Percentiles rank a stretch among this genome's conserved stretches.
phyloP scores from a whole-genome alignment of 2,329 filamentous ascomycete genomes.

The Ceratocystis diversiconidia region DNA sequence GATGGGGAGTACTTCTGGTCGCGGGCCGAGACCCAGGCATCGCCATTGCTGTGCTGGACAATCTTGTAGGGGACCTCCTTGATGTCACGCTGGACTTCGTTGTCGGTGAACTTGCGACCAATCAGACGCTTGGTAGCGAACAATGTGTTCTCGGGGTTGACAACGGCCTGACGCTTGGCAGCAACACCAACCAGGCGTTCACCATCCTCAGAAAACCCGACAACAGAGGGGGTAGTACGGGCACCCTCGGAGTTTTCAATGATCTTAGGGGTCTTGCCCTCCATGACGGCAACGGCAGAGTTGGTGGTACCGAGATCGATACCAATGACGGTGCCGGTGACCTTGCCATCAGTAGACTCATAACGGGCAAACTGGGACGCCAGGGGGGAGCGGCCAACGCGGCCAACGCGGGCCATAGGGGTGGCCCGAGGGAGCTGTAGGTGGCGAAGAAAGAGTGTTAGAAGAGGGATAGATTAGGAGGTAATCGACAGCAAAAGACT shows the following conservation, averaged over 20 bases:
- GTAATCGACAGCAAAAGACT: constrained; percentile 27
- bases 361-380: constrained; percentile 62
- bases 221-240: constrained; percentile 83
- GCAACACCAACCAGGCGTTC: constrained; percentile 94
- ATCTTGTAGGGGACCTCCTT: constrained; percentile 99
- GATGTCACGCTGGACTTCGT: constrained; percentile 89
- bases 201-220: constrained; percentile 88
- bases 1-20: constrained; percentile 94
- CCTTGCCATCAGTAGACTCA: constrained; percentile 71
- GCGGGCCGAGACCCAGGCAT: constrained; percentile 88
- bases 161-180: constrained; percentile 93
- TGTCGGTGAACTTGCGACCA: constrained; percentile 88
- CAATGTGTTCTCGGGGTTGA: constrained; percentile 96
- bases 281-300: constrained; percentile 94
- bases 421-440: constrained; percentile 62
- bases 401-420: constrained; percentile 47
- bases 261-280: constrained; percentile 87
- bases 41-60: constrained; percentile 88
- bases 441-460: neutral
- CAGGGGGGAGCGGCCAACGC: constrained; percentile 54
- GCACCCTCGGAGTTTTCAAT: constrained; percentile 97
- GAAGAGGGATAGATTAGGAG: neutral
- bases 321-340: constrained; percentile 92
- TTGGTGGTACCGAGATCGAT: constrained; percentile 98
- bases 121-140: constrained; percentile 99